phyloP scores from a whole-genome alignment of 2,329 filamentous ascomycete species.

The Celoporthe dispersa region DNA sequence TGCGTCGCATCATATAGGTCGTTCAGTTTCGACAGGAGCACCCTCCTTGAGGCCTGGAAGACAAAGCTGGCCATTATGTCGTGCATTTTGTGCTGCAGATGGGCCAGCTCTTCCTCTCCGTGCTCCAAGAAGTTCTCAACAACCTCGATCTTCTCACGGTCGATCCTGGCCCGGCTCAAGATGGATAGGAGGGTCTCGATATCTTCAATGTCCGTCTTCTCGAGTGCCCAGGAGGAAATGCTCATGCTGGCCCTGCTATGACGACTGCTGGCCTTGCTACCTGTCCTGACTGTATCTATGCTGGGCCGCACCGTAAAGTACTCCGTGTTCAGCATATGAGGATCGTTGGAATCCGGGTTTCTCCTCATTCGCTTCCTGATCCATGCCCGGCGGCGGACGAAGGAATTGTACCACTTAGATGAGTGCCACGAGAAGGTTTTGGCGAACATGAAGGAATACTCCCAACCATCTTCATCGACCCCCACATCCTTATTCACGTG shows the following conservation, averaged over 20 bases:
- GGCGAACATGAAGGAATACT: constrained; percentile 89
- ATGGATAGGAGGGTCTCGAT: constrained; percentile 70
- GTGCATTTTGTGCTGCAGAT: constrained; percentile 77
- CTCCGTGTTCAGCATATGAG: constrained; percentile 72
- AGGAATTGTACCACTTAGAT: constrained; percentile 91
- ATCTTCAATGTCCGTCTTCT: constrained; percentile 62
- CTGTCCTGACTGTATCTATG: constrained; percentile 47
- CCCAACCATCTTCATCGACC: constrained; percentile 91
- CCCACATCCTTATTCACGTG: constrained; percentile 72
- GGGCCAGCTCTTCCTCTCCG: constrained; percentile 74
- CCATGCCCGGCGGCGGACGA: constrained; percentile 90
- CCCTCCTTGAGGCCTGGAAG: constrained; percentile 84
- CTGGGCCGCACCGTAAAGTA: constrained; percentile 77
- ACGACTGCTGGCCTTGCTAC: constrained; percentile 43
- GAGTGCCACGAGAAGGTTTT: constrained; percentile 83
- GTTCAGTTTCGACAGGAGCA: constrained; percentile 73
- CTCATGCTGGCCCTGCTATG: constrained; percentile 36
- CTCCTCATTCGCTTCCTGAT: constrained; percentile 77
- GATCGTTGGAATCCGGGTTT: constrained; percentile 52
- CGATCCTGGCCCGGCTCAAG: constrained; percentile 72
- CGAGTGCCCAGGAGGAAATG: constrained; percentile 42
- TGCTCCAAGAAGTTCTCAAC: constrained; percentile 82
- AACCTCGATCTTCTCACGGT: constrained; percentile 87
- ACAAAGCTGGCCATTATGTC: constrained; percentile 86
- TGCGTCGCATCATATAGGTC: constrained; percentile 62